phyloP scores from a whole-genome alignment of 139 green algal genomes.

The Chlamydomonas sphaeroides region DNA sequence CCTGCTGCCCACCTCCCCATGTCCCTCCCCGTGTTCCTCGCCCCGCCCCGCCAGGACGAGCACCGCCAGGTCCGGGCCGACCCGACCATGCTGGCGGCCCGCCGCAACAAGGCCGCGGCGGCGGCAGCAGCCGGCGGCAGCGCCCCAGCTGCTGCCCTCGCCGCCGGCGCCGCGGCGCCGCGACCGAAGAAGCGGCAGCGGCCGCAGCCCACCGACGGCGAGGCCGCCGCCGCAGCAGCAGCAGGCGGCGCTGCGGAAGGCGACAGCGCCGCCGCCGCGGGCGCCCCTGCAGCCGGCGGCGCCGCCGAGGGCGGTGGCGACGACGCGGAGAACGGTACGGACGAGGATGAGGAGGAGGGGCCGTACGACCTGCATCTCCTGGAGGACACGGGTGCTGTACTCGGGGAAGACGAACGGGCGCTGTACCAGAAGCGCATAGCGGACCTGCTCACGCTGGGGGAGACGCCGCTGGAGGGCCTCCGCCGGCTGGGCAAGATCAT shows the following conservation, averaged over 20 bases:
- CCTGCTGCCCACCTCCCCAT: too few species aligned
- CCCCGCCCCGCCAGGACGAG: constrained; percentile 1
- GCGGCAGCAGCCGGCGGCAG: neutral
- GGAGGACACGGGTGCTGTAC: constrained; percentile 29
- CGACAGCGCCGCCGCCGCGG: neutral
- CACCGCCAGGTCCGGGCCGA: constrained; percentile 17
- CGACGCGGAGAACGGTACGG: too few species aligned
- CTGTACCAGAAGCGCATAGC: constrained; percentile 55
- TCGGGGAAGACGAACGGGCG: constrained; percentile 49
- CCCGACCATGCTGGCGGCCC: neutral
- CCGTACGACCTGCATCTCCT: constrained; percentile 37
- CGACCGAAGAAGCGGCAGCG: too few species aligned
- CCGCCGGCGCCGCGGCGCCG: too few species aligned
- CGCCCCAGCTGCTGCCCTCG: neutral
- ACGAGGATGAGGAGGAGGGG: constrained; percentile 24
- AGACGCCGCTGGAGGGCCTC: constrained; percentile 70
- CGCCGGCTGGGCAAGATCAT: constrained; percentile 56
- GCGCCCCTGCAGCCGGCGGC: too few species aligned
- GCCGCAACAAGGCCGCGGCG: neutral
- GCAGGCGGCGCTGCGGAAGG: neutral
- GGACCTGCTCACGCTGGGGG: constrained; percentile 65
- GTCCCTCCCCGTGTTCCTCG: too few species aligned
- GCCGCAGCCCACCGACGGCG: too few species aligned
- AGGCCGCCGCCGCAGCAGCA: neutral
- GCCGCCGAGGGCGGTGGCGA: neutral